Base-by-base conservation (phyloP, 345 rosid species). In the Acer negundo region DNA sequence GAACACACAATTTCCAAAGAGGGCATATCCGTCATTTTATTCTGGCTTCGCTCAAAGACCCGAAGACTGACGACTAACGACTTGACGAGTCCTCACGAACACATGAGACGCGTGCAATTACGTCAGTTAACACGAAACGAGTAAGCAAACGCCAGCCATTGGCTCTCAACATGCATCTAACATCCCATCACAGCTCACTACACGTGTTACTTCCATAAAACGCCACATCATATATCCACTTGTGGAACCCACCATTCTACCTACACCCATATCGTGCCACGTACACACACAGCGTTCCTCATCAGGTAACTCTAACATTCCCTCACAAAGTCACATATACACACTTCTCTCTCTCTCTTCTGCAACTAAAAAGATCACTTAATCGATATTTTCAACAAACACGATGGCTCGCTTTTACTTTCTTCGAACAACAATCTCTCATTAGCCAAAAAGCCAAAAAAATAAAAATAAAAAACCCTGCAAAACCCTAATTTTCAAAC, bases 401-500 rank as follows among this genome's bases (percentile, higher is more conserved):
- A 22, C 26, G 24, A 24, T 51, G 76, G 51, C 71, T 70, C 5
- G 1, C 58, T 74, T 12, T 75, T 15, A 46, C 19, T 49, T 8
- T 22, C 62, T 67, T 11, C 26, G 9, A 16, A 38, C 62, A 10
- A 20, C 58, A 10, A 26, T 7, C 22, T 16, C 16, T 19, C 49
- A 19, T 78, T 77, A 74, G 8, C 73, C 12, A 17, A 51, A 71
- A 46, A 35, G 0, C 38, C 38, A 42, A 42, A 42, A 42, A 9
- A 42, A 42, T 8, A 42, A 9, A 42, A 9, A 42, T 8, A 42
- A 9, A 7, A 8, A 5, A 42, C 46, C 12, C 70, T 42, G 49
- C 46, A 59, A 73, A 63, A 79, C 67, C 74, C 70, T 66, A 51
- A 40, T 63, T 59, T 46, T 59, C 26, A 19, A 31, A 63, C 26